Base-by-base conservation (phyloP, 306 rosid genomes). In the Comarum palustre region DNA sequence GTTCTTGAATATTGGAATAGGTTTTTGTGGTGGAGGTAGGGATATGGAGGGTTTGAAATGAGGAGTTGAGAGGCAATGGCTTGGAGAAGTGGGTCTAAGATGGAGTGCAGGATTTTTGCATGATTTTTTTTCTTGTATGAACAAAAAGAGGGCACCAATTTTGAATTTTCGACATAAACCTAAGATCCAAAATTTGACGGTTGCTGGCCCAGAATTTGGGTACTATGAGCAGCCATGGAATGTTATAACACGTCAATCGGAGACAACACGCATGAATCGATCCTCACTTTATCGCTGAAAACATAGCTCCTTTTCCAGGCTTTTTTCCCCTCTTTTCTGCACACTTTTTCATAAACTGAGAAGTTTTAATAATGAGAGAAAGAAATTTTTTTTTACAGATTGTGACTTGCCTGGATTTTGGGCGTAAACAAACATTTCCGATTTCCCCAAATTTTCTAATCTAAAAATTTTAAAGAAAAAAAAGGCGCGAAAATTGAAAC, bases 41-140 rank as follows among this genome's bases (percentile, higher is more conserved):
- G 81, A 41, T 66, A 64, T 48, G 69, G 54, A 22, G 80, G 74
- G 65, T n/a, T 48, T 15, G 80, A 78, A 36, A 87, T 84, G 79
- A 67, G 78, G 29, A 83, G 70, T n/a, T 81, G 86, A 4, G 89
- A 82, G 67, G 86, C 84, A 59, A 85, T 68, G 79, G 82, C 80
- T 77, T 85, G 87, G 63, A 85, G 68, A 66, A 85, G 81, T 66
- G 89, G 92, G 83, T 88, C 86, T 17, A n/a, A n/a, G n/a, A n/a
- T n/a, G n/a, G n/a, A n/a, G n/a, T n/a, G n/a, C n/a, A n/a, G n/a
- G n/a, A n/a, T n/a, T n/a, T n/a, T n/a, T n/a, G n/a, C n/a, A n/a
- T n/a, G n/a, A n/a, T n/a, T n/a, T n/a, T n/a, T n/a, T n/a, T n/a
- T n/a, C n/a, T n/a, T n/a, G n/a, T n/a, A n/a, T n/a, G n/a, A n/a